These are phyloP conservation scores for Clonostachys rhizophaga DNA, from an alignment of 2,329 filamentous ascomycete genomes.

Conservation along the genomic window DNA sequence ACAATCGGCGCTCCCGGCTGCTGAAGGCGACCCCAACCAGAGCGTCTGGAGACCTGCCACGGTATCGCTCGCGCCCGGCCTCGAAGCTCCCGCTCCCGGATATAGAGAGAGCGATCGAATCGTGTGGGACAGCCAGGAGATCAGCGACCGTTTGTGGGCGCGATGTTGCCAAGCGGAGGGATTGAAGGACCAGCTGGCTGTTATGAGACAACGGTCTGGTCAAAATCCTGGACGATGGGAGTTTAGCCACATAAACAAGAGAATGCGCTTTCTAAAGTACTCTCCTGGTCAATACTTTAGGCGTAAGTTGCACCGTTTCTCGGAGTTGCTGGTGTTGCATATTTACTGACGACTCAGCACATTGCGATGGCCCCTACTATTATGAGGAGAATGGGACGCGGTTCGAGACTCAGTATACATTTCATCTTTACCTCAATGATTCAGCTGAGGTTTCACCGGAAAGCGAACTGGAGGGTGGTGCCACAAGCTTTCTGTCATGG, in stretches of 20 bases:
- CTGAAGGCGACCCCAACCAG: constrained; percentile 8
- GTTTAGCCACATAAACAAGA: constrained; percentile 59
- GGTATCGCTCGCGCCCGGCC: constrained; percentile 60
- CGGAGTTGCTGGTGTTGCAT: too few relatives aligned
- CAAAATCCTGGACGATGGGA: constrained; percentile 23
- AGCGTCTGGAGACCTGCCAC: constrained; percentile 62
- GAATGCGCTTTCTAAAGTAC: constrained; percentile 74
- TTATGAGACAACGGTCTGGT: constrained; percentile 13
- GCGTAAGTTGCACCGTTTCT: constrained; percentile 20
- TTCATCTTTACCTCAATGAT: constrained; percentile 44
- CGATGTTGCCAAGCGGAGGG: constrained; percentile 43
- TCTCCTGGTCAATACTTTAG: constrained; percentile 68
- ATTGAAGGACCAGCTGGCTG: constrained; percentile 30
- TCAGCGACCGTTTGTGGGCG: constrained; percentile 60
- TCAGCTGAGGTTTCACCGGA: constrained; percentile 11
- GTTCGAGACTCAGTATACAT: constrained; percentile 43
- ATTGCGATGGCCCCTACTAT: constrained; percentile 63
- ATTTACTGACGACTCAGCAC: constrained; percentile 36
- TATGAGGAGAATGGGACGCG: constrained; percentile 41
- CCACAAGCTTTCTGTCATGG: constrained; percentile 47
- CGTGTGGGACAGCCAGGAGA: constrained; percentile 62
- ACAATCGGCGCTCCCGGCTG: constrained; percentile 31
- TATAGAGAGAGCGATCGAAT: constrained; percentile 69
- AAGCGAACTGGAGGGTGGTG: constrained; percentile 39
- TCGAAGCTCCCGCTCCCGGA: constrained; percentile 50